Percentiles rank a stretch among this genome's conserved stretches.
Evolutionary conservation across 2,329 filamentous ascomycete genomes (phyloP).

Genomic region (Thelonectria blattea): DNA sequence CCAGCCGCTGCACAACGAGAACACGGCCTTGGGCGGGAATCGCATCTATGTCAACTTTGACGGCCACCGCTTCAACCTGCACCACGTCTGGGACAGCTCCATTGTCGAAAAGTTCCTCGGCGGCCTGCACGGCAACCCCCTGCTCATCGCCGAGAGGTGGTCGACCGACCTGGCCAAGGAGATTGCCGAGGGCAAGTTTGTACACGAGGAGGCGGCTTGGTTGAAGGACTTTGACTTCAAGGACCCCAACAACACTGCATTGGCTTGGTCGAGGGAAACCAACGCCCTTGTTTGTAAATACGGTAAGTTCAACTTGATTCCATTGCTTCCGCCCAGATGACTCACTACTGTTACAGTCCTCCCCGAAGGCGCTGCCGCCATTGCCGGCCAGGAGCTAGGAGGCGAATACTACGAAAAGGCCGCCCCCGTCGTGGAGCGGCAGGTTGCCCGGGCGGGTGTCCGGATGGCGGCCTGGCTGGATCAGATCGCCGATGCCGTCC

Average conservation of each 20-base stretch:
- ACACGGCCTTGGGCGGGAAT: conserved; percentile 70
- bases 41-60: conserved; percentile 69
- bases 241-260: conserved; percentile 60
- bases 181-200: conserved; percentile 63
- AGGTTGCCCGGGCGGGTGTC: conserved; percentile 72
- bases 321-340: conserved; percentile 4
- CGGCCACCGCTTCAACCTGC: conserved; percentile 65
- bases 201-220: conserved; percentile 58
- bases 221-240: conserved; percentile 60
- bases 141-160: conserved; percentile 59
- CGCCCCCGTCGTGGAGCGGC: conserved; percentile 67
- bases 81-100: conserved; percentile 75
- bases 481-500: conserved; percentile 56
- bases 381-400: conserved; percentile 65
- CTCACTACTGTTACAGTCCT: conserved; percentile 54
- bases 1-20: conserved; percentile 71
- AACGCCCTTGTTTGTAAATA: conserved; percentile 68
- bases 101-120: conserved; percentile 71
- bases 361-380: conserved; percentile 63
- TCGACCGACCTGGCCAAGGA: conserved; percentile 60
- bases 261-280: conserved; percentile 68
- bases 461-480: conserved; percentile 73
- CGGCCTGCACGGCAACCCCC: conserved; percentile 56
- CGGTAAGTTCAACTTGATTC: conserved; percentile 49
- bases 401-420: conserved; percentile 69